Percentiles rank a stretch among this genome's conserved stretches.
phyloP scores from a whole-genome alignment of 768 basidiomycete species.

The Lactarius sanguifluus region DNA sequence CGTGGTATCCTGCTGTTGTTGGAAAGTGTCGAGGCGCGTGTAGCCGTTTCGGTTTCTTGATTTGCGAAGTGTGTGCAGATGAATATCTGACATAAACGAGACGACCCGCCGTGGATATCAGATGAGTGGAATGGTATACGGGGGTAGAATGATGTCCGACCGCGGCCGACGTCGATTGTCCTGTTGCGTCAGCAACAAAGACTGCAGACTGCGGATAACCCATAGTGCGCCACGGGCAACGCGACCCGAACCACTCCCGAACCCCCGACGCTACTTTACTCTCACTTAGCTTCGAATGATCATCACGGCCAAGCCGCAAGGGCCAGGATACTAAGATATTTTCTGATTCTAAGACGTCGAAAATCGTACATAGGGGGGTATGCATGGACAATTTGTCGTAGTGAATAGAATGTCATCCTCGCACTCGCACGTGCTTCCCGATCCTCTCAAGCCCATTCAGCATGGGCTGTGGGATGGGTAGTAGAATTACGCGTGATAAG shows the following conservation, averaged over 20 bases:
- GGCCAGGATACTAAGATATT: too few species aligned
- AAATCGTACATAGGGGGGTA: too few species aligned
- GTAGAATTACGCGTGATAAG: too few species aligned
- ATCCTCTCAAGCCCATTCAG: too few species aligned
- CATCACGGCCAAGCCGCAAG: too few species aligned
- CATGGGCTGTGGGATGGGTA: too few species aligned
- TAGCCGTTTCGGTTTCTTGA: constrained; percentile 20
- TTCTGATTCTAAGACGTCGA: too few species aligned
- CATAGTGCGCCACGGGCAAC: background rate
- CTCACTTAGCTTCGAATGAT: background rate
- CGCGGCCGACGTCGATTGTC: background rate
- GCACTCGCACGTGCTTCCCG: too few species aligned
- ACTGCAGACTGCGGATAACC: background rate
- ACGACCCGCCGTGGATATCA: constrained; percentile 14
- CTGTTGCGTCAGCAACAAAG: background rate
- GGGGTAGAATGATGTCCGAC: background rate
- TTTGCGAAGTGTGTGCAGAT: constrained; percentile 22
- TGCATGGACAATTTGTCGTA: too few species aligned
- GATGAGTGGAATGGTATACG: background rate
- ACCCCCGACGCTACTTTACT: background rate
- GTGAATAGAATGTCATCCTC: too few species aligned
- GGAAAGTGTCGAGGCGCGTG: constrained; percentile 10
- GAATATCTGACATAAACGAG: constrained; percentile 30
- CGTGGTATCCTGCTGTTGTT: constrained; percentile 5
- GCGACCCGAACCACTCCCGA: background rate